These are phyloP conservation scores for Elsinoe ampelina DNA, from an alignment of 2,329 filamentous ascomycete species.

Conservation along the genomic window DNA sequence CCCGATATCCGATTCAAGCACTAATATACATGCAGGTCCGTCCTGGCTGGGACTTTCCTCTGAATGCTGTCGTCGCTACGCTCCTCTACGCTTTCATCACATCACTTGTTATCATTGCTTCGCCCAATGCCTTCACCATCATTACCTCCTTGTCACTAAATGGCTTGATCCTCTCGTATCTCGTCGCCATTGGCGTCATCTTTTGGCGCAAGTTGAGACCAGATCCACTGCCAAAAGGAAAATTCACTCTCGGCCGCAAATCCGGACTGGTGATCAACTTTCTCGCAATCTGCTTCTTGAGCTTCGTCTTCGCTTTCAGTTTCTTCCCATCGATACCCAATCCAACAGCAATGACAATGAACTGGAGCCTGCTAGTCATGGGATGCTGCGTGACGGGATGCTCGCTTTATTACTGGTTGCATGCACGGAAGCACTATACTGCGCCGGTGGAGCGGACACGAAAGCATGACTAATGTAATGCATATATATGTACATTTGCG, in stretches of 20 bases:
- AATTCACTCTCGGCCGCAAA: conserved; percentile 22
- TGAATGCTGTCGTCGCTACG: conserved; percentile 23
- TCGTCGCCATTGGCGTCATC: conserved; percentile 30
- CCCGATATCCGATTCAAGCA: not conserved
- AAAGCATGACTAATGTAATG: conserved; percentile 11
- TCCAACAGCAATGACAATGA: conserved; percentile 7
- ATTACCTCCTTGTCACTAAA: conserved; percentile 33
- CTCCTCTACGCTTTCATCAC: conserved; percentile 22
- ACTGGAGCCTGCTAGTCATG: conserved; percentile 9
- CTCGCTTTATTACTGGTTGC: conserved; percentile 4
- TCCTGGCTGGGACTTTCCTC: conserved; percentile 18
- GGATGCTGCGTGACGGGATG: conserved; percentile 1
- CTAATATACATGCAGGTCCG: conserved; percentile 1
- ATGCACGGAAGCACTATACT: conserved; percentile 5
- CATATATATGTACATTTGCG: not conserved
- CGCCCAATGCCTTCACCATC: conserved; percentile 34
- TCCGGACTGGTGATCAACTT: conserved; percentile 33
- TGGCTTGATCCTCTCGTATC: conserved; percentile 33
- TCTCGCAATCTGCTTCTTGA: conserved; percentile 31
- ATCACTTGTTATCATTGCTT: conserved; percentile 28
- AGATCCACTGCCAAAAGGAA: not conserved
- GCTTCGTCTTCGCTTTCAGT: conserved; percentile 39
- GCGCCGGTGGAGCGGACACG: conserved; percentile 9
- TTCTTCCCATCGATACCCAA: conserved; percentile 32
- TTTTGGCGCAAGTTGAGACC: conserved; percentile 17